These are phyloP conservation scores for Talaromyces sp. DNA, from an alignment of 2,329 filamentous ascomycete species.

Conservation along the genomic window DNA sequence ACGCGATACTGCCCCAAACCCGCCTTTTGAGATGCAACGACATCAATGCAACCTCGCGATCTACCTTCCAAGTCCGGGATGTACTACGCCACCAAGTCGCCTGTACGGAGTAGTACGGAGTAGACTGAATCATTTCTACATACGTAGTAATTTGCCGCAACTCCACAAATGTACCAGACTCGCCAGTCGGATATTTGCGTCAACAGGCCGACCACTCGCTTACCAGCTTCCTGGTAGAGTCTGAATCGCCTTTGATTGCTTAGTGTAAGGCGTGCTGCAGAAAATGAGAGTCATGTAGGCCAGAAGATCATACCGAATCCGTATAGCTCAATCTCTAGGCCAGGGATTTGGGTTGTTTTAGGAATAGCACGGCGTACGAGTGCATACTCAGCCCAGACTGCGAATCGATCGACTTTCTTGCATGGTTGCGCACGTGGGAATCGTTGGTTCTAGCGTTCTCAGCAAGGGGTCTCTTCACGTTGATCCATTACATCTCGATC, in stretches of 20 bases:
- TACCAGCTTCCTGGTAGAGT: neutral
- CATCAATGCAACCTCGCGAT: neutral
- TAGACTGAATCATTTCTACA: neutral
- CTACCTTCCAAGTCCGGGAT: neutral
- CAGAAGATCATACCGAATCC: neutral
- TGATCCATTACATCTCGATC: neutral
- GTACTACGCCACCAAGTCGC: neutral
- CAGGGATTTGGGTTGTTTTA: neutral
- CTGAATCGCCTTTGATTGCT: neutral
- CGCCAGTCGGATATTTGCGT: neutral
- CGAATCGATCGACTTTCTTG: neutral
- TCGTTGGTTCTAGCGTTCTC: no score
- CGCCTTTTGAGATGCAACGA: neutral
- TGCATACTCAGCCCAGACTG: neutral
- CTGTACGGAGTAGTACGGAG: neutral
- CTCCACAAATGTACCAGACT: neutral
- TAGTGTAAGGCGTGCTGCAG: neutral
- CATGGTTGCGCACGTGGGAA: neutral
- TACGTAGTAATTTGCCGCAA: neutral
- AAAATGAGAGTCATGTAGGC: neutral
- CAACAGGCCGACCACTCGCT: neutral
- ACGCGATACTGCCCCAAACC: neutral
- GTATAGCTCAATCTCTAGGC: neutral
- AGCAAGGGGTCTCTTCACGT: neutral
- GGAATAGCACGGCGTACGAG: neutral